A percentile compares a stretch with the other conserved stretches of the same genome.
Evolutionary conservation across 306 rosid genomes (phyloP).

Genomic region (Casuarina equisetifolia): DNA sequence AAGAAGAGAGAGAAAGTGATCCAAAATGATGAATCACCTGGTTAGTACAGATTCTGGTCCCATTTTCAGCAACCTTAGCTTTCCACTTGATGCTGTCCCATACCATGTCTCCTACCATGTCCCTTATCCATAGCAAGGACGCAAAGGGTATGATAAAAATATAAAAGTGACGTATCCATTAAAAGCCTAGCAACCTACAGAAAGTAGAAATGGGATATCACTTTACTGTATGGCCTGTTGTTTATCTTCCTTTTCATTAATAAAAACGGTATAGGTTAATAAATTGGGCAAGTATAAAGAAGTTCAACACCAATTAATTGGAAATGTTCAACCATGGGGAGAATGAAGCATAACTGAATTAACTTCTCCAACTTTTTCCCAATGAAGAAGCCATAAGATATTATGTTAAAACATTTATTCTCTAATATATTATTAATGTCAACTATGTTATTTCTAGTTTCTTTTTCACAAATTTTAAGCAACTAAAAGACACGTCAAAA

Average conservation of each 20-base stretch:
- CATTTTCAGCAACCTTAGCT: slow-evolving; percentile 83
- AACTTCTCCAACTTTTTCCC: not conserved
- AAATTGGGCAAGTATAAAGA: not conserved
- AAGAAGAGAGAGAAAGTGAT: slow-evolving; percentile 11
- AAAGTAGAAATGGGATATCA: slow-evolving; percentile 25
- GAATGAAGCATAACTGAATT: not conserved
- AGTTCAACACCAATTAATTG: not conserved
- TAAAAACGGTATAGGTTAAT: not conserved
- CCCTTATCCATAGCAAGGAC: slow-evolving; percentile 85
- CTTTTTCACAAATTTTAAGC: slow-evolving; percentile 13
- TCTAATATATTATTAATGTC: not conserved
- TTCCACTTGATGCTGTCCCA: slow-evolving; percentile 85
- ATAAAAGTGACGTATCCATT: slow-evolving; percentile 78
- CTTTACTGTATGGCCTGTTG: not conserved
- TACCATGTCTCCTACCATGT: slow-evolving; percentile 88
- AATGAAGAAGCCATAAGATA: not conserved
- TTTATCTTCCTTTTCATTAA: not conserved
- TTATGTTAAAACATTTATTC: not conserved
- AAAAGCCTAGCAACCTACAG: slow-evolving; percentile 92
- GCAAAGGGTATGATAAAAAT: slow-evolving; percentile 89
- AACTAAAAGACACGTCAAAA: slow-evolving; percentile 1
- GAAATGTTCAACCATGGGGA: not conserved
- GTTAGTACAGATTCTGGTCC: slow-evolving; percentile 50
- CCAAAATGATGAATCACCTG: slow-evolving; percentile 54
- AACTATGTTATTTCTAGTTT: not conserved